Conservation (phyloP, 83 land plant species). For the Diphasiastrum complanatum region DNA sequence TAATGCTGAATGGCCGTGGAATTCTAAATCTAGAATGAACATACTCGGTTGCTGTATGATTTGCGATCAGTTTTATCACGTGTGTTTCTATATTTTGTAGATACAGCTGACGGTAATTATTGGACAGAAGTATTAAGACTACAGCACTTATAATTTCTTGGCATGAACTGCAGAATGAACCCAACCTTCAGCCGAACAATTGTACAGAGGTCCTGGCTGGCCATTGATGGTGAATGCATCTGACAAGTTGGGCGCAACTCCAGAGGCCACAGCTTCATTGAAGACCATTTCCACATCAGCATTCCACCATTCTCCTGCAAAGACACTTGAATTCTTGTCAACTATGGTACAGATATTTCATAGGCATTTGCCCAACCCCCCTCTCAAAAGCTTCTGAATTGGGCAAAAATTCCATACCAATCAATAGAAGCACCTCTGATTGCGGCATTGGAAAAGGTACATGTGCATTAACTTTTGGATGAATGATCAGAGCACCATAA, state of each 20-base stretch:
- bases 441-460: conserved; percentile 53
- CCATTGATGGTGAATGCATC: conserved; percentile 72
- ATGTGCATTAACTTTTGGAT: conserved; percentile 31
- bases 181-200: conserved; percentile 52
- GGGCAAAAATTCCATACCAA: not conserved
- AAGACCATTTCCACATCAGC: conserved; percentile 36
- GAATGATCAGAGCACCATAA: conserved; percentile 62
- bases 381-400: not conserved
- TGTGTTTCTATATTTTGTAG: too few species aligned
- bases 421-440: conserved; percentile 34
- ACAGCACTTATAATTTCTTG: too few species aligned
- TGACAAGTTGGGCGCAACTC: conserved; percentile 35
- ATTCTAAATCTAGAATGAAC: too few species aligned
- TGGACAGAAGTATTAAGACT: too few species aligned
- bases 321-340: not conserved
- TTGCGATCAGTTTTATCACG: too few species aligned
- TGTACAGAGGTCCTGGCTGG: conserved; percentile 55
- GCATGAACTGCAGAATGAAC: too few species aligned
- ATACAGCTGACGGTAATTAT: too few species aligned
- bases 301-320: conserved; percentile 76
- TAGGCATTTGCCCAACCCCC: not conserved
- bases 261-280: conserved; percentile 33
- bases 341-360: not conserved
- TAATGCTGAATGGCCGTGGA: too few species aligned
- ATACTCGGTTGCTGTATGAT: too few species aligned